Evolutionary conservation across 495 filamentous ascomycete species (phyloP).

Genomic region (Hypoxylon intermedium): DNA sequence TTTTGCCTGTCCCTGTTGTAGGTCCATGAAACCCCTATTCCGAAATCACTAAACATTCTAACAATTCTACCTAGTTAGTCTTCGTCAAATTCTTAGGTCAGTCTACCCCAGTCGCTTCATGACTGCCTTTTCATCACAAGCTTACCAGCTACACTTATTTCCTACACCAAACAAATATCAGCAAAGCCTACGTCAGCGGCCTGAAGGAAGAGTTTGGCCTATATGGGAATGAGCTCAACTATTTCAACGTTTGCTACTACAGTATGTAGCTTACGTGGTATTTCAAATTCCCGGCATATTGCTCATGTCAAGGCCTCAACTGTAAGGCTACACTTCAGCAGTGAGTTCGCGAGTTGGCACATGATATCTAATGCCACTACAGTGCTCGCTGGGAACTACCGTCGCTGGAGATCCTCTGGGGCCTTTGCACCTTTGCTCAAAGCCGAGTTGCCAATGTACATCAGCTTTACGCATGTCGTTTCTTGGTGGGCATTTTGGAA

Average conservation of each 20-base stretch:
- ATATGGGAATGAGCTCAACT: conserved; percentile 47
- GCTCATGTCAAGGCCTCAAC: conserved; percentile 48
- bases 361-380: conserved; percentile 11
- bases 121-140: no score
- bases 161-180: conserved; percentile 45
- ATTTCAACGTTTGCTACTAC: conserved; percentile 60
- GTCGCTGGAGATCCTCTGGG: conserved; percentile 47
- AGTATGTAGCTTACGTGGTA: conserved; percentile 46
- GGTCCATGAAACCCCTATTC: conserved; percentile 2
- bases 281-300: conserved; percentile 56
- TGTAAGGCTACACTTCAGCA: conserved; percentile 45
- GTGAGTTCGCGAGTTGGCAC: conserved; percentile 12
- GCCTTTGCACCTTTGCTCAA: conserved; percentile 46
- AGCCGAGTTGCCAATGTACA: conserved; percentile 43
- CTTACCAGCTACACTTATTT: conserved; percentile 20
- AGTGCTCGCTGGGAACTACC: conserved; percentile 51
- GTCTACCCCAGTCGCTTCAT: not conserved
- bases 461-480: conserved; percentile 46
- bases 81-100: conserved; percentile 45
- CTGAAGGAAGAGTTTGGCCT: conserved; percentile 45
- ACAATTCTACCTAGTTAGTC: no score
- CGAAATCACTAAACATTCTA: no score
- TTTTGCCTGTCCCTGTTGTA: conserved; percentile 48
- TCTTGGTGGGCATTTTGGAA: conserved; percentile 59
- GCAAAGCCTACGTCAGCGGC: conserved; percentile 47